Percentiles rank a stretch among this genome's conserved stretches.
phyloP scores from a whole-genome alignment of 1,139 yeast species.

The Taphrina deformans region DNA sequence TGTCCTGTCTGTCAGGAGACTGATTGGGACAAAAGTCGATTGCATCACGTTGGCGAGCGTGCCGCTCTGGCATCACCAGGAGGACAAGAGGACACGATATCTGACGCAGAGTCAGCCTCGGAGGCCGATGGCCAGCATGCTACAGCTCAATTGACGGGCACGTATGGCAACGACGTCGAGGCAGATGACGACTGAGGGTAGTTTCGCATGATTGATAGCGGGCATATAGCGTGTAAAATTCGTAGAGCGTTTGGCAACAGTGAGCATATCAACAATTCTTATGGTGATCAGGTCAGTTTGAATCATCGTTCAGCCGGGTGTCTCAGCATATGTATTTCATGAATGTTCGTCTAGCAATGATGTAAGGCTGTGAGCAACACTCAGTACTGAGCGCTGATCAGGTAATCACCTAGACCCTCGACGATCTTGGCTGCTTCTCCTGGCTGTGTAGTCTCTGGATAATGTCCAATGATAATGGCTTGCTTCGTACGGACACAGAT shows the following conservation, averaged over 20 bases:
- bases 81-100: not conserved
- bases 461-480: conserved; percentile 90
- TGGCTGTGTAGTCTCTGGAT: conserved; percentile 84
- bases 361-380: not conserved
- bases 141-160: not conserved
- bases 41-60: conserved; percentile 11
- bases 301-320: not conserved
- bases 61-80: not conserved
- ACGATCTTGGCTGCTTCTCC: conserved; percentile 94
- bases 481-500: conserved; percentile 91
- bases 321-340: not conserved
- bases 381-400: conserved; percentile 79
- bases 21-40: not conserved
- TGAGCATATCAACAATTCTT: not conserved
- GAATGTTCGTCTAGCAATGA: not conserved
- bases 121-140: not conserved
- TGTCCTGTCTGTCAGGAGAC: conserved; percentile 13
- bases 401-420: conserved; percentile 91
- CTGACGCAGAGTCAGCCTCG: not conserved
- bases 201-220: not conserved
- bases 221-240: not conserved
- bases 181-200: not conserved
- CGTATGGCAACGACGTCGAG: not conserved
- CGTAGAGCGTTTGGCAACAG: not conserved
- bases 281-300: not conserved